Evolutionary conservation across 2,329 filamentous ascomycete species (phyloP).

Genomic region (Venturiaceae sp.): DNA sequence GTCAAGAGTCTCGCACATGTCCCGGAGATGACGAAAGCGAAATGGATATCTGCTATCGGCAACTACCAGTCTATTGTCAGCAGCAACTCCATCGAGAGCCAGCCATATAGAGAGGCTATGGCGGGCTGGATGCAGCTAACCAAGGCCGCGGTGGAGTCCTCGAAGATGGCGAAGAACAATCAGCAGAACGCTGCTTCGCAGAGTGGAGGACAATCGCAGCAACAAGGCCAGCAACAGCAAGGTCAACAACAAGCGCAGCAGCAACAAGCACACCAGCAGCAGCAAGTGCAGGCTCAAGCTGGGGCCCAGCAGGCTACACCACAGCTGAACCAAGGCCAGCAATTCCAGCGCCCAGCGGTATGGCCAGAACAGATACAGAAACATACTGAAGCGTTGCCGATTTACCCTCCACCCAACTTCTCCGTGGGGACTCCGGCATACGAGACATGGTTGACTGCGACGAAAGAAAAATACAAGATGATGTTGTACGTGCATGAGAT

Average conservation of each 20-base stretch:
- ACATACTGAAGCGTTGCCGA: slow-evolving; percentile 25
- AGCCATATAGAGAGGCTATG: not conserved
- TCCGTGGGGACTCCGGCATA: slow-evolving; percentile 23
- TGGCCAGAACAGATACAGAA: slow-evolving; percentile 20
- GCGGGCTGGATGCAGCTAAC: not conserved
- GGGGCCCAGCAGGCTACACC: slow-evolving; percentile 10
- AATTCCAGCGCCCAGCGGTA: slow-evolving; percentile 17
- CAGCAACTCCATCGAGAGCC: not conserved
- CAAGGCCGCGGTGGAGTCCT: not conserved
- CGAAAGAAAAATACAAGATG: slow-evolving; percentile 23
- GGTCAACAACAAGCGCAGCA: slow-evolving; percentile 7
- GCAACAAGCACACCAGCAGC: slow-evolving; percentile 17
- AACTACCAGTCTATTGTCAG: not conserved
- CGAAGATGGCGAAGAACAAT: not conserved
- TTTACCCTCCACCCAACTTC: slow-evolving; percentile 18
- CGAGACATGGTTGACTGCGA: slow-evolving; percentile 24
- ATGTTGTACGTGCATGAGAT: slow-evolving; percentile 20
- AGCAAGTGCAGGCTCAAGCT: slow-evolving; percentile 15
- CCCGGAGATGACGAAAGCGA: not conserved
- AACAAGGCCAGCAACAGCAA: not conserved
- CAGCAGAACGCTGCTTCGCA: not conserved
- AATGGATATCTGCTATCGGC: not conserved
- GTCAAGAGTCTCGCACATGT: not conserved
- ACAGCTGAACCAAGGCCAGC: slow-evolving; percentile 14
- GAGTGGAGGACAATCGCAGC: not conserved